phyloP scores from a whole-genome alignment of 2,329 filamentous ascomycete species.

The Bertia moriformis region DNA sequence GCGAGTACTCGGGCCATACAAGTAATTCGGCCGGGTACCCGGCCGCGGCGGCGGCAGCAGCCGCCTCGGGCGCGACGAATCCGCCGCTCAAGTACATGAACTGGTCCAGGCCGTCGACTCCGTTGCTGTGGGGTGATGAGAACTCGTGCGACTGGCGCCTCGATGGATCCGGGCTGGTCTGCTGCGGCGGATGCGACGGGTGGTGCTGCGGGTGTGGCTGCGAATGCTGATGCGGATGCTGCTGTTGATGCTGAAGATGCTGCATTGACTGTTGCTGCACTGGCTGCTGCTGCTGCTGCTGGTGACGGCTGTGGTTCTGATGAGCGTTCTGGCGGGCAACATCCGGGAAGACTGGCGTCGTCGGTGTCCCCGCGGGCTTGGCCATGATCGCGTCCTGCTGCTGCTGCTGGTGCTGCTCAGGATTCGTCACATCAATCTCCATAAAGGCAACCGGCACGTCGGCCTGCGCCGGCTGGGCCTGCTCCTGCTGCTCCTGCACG shows the following conservation, averaged over 20 bases:
- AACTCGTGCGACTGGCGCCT: constrained; percentile 18
- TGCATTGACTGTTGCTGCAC: not conserved
- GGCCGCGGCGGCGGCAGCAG: constrained; percentile 16
- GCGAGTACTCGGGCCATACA: constrained; percentile 25
- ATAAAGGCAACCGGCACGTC: not conserved
- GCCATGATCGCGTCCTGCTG: too few relatives aligned
- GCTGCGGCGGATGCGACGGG: constrained; percentile 8
- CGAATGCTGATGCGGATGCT: constrained; percentile 6
- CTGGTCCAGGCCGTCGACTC: constrained; percentile 24
- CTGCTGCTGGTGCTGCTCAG: too few relatives aligned
- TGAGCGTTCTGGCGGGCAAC: not conserved
- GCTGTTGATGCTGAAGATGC: constrained; percentile 14
- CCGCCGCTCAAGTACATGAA: constrained; percentile 20
- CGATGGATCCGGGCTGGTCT: constrained; percentile 13
- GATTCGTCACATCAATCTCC: not conserved
- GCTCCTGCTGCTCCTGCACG: not conserved
- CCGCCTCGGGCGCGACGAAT: too few relatives aligned
- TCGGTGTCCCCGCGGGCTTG: too few relatives aligned
- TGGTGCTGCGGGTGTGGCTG: not conserved
- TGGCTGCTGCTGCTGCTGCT: too few relatives aligned
- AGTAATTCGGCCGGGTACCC: constrained; percentile 26
- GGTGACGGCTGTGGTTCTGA: too few relatives aligned
- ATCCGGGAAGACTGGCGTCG: too few relatives aligned
- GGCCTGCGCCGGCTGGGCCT: not conserved
- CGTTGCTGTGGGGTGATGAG: too few relatives aligned